Conservation (phyloP, 2,329 filamentous ascomycete genomes). For the Samsoniella hepiali region DNA sequence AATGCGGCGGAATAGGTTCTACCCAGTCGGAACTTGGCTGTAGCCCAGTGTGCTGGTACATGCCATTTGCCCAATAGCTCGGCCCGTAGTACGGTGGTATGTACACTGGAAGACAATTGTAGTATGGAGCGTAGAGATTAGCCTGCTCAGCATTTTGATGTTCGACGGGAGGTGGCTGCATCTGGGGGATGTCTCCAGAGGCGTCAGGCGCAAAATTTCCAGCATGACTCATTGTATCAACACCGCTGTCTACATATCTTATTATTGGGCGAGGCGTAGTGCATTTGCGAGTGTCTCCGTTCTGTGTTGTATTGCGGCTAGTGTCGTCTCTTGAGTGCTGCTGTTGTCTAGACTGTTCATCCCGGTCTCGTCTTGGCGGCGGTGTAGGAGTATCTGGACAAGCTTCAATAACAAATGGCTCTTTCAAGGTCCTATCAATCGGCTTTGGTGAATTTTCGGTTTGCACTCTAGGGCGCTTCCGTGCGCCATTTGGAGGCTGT, state of each 20-base stretch:
- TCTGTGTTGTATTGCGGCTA: background rate
- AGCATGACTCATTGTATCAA: conserved; percentile 11
- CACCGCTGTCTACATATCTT: conserved; percentile 15
- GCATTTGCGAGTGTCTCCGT: background rate
- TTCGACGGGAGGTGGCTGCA: background rate
- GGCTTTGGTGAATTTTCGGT: background rate
- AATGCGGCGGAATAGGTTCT: no score
- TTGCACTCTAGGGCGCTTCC: background rate
- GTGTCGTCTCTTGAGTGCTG: background rate
- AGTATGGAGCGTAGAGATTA: background rate
- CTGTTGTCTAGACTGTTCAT: background rate
- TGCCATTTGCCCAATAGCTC: background rate
- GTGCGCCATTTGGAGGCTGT: background rate
- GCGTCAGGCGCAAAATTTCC: background rate
- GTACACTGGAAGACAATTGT: background rate
- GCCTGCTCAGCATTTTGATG: background rate
- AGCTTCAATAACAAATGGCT: background rate
- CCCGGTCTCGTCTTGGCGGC: background rate
- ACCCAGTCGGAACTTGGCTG: background rate
- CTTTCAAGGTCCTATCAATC: background rate
- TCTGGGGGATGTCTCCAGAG: background rate
- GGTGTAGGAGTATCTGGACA: background rate
- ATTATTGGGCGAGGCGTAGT: background rate
- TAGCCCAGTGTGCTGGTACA: background rate
- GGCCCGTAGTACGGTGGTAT: background rate